These are phyloP conservation scores for Anisodus acutangulus DNA, from an alignment of 257 asterid genomes.

Conservation along the genomic window DNA sequence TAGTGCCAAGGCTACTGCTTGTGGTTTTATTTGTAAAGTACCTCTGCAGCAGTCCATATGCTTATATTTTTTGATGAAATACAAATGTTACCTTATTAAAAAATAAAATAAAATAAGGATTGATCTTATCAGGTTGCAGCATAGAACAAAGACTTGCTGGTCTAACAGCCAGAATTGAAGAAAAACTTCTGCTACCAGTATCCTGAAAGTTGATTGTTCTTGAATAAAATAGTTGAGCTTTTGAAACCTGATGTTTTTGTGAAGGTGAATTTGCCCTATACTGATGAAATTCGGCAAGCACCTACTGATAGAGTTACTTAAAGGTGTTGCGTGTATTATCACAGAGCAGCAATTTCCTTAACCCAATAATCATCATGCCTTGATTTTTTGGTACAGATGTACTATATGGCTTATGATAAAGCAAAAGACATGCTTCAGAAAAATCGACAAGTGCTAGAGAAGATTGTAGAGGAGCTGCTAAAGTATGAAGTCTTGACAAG, in stretches of 20 bases:
- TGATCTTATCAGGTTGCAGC: constrained; percentile 22
- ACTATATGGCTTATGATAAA: constrained; percentile 79
- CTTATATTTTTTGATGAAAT: no score
- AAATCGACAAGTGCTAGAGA: constrained; percentile 71
- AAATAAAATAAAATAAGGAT: not conserved
- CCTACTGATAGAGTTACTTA: constrained; percentile 17
- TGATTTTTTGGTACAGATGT: constrained; percentile 59
- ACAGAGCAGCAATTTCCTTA: not conserved
- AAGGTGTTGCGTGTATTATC: constrained; percentile 22
- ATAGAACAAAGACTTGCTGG: not conserved
- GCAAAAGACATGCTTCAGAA: constrained; percentile 74
- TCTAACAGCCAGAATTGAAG: not conserved
- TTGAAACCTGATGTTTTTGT: not conserved
- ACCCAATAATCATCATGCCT: constrained; percentile 9
- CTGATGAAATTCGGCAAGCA: constrained; percentile 13
- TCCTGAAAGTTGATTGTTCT: not conserved
- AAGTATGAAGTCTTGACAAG: constrained; percentile 79
- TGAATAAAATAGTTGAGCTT: not conserved
- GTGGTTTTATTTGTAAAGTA: no score
- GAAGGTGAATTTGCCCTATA: not conserved
- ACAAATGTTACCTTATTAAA: no score
- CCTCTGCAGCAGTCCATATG: no score
- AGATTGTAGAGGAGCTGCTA: constrained; percentile 83
- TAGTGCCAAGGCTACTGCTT: no score
- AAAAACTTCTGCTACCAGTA: not conserved